A percentile compares a stretch with the other conserved stretches of the same genome.
Conservation (phyloP, 2,329 filamentous ascomycete species). For the Thielaviopsis populi region DNA sequence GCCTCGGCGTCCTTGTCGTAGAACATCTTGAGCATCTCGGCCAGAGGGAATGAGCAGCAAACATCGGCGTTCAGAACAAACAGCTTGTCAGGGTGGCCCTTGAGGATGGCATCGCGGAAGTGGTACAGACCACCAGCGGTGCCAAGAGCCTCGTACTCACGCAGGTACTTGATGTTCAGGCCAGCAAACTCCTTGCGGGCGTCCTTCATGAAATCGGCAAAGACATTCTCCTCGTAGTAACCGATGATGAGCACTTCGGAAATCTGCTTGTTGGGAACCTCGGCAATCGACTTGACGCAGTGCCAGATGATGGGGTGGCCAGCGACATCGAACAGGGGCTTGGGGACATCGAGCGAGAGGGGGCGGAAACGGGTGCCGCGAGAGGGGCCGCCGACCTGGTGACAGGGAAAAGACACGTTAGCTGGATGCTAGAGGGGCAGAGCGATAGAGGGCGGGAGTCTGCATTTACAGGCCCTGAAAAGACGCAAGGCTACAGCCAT, state of each 20-base stretch:
- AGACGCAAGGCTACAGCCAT: background rate
- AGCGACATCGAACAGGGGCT: conserved; percentile 97
- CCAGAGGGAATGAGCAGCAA: conserved; percentile 94
- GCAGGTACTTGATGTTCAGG: conserved; percentile 83
- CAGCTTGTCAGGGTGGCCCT: conserved; percentile 84
- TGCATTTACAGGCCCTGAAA: background rate
- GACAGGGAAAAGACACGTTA: conserved; percentile 20
- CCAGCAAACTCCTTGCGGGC: conserved; percentile 70
- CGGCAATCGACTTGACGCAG: conserved; percentile 81
- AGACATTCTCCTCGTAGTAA: conserved; percentile 95
- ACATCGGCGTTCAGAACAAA: conserved; percentile 97
- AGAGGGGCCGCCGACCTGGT: conserved; percentile 81
- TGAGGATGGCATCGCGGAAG: conserved; percentile 97
- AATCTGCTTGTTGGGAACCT: conserved; percentile 64
- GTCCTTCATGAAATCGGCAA: conserved; percentile 96
- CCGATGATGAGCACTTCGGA: conserved; percentile 96
- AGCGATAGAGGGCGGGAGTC: background rate
- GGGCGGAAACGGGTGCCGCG: conserved; percentile 92
- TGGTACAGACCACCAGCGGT: conserved; percentile 96
- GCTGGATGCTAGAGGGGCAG: conserved; percentile 18
- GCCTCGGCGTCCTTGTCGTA: conserved; percentile 93
- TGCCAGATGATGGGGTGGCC: conserved; percentile 98
- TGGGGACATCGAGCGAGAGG: conserved; percentile 86
- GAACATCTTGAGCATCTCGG: conserved; percentile 89
- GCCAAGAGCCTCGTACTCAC: conserved; percentile 91